phyloP scores from a whole-genome alignment of 23 red algal genomes.

The Gracilariopsis chorda region DNA sequence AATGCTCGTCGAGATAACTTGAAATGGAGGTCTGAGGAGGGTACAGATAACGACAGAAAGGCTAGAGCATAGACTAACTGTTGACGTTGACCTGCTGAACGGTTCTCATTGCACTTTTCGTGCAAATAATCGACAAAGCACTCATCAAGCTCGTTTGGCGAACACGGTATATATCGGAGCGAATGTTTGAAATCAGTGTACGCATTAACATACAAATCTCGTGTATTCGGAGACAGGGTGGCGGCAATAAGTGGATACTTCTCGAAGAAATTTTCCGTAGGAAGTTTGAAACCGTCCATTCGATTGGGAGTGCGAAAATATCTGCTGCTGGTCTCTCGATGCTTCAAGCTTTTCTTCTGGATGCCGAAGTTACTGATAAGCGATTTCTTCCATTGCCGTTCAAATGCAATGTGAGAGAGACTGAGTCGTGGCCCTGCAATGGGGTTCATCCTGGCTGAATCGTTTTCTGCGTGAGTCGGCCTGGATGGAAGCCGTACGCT shows the following conservation, averaged over 20 bases:
- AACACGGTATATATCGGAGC: neutral
- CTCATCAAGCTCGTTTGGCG: neutral
- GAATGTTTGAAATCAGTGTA: neutral
- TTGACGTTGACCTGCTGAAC: neutral
- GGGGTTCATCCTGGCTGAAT: neutral
- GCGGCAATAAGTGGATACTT: neutral
- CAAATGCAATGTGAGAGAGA: neutral
- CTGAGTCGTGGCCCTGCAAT: neutral
- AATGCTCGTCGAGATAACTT: neutral
- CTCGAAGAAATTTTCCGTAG: neutral
- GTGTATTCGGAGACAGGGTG: neutral
- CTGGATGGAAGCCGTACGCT: too few species aligned
- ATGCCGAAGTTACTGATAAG: too few species aligned
- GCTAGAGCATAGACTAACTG: neutral
- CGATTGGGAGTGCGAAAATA: too few species aligned
- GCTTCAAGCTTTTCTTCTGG: neutral
- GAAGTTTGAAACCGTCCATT: too few species aligned
- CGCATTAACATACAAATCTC: neutral
- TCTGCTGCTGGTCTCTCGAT: too few species aligned
- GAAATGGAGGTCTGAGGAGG: neutral
- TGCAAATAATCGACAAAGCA: neutral
- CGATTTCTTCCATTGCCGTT: too few species aligned
- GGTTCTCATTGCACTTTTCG: neutral
- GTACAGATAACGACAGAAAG: neutral
- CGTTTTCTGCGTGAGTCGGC: neutral